Evolutionary conservation across 805 yeast genomes (phyloP), one percentile per base, ranked within the genome.

Genomic region (Kregervanrija pseudodelftensis): DNA sequence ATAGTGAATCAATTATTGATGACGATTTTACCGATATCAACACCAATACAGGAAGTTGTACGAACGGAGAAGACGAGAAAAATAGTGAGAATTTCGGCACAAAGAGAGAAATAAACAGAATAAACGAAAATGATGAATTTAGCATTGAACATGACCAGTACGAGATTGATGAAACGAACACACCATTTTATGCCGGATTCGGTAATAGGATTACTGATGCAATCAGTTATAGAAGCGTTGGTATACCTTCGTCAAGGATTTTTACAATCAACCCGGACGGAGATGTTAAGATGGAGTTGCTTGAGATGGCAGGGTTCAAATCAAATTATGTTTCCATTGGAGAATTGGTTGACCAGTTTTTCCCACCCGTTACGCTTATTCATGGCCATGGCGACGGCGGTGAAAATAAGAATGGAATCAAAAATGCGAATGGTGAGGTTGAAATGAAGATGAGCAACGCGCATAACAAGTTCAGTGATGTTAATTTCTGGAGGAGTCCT

Each of bases 161-260:
- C 37, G 14, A 9, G 36, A 43, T 41, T 36, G 45, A 47, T 39
- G 50, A 47, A 33, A 43, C 31, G 12, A 42, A 44, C 40, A 84
- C 91, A 0, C 96, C 97, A 3, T 93, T 93, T 58, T 89, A 87
- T 63, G 99, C 99, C 11, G 99, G 99, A 0, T 93, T 93, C 63
- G 99, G 99, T 30, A 93, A 93, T 60, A 72, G 95, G 52, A 93
- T 93, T 48, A 93, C 99, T 2, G 99, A 93, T 66, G 98, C 98
- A 7, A 75, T 93, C 43, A 86, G 96, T 44, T 93, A 93, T 61
- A 73, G 98, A 55, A 84, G 89, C 9, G 98, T 93, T 8, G 89
- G 93, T 4, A 85, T 93, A 9, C 98, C 99, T 2, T 80, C 95
- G 14, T 91, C 96, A 35, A 72, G 96, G 49, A 90, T 93, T 36